Evolutionary conservation across 2,329 filamentous ascomycete genomes (phyloP).

Genomic region (Aspergillus sp.): DNA sequence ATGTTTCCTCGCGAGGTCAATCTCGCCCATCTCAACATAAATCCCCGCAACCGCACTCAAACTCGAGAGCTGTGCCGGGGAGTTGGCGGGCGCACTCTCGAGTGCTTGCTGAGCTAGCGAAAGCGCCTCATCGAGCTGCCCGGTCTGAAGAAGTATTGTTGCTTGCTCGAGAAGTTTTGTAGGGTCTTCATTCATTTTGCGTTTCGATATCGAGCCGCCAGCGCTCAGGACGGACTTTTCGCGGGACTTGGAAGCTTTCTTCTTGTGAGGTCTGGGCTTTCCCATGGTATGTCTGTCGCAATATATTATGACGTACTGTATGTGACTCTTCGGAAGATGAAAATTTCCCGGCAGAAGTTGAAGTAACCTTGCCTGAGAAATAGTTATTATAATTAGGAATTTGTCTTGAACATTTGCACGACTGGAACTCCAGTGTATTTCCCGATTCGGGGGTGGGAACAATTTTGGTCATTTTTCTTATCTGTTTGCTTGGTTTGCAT

Average conservation of each 20-base stretch:
- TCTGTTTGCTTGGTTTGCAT: slow-evolving; percentile 45
- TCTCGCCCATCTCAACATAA: slow-evolving; percentile 76
- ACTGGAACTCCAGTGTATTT: slow-evolving; percentile 15
- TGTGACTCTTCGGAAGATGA: background rate
- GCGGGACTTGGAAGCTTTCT: slow-evolving; percentile 41
- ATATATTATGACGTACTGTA: slow-evolving; percentile 13
- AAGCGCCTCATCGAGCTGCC: slow-evolving; percentile 59
- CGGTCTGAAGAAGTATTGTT: slow-evolving; percentile 57
- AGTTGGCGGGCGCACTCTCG: slow-evolving; percentile 32
- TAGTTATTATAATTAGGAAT: background rate
- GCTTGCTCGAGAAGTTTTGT: slow-evolving; percentile 59
- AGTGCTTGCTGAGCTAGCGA: slow-evolving; percentile 56
- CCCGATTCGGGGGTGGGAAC: slow-evolving; percentile 18
- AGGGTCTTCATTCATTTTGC: slow-evolving; percentile 51
- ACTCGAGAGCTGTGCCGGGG: slow-evolving; percentile 52
- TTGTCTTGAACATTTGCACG: slow-evolving; percentile 1
- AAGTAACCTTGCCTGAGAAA: background rate
- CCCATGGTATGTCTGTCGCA: slow-evolving; percentile 43
- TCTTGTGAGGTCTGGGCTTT: slow-evolving; percentile 53
- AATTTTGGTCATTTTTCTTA: slow-evolving; percentile 31
- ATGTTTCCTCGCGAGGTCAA: slow-evolving; percentile 69
- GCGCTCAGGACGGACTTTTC: slow-evolving; percentile 46
- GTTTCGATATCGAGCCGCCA: slow-evolving; percentile 39
- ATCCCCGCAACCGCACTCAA: slow-evolving; percentile 79
- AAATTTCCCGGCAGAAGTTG: background rate